Evolutionary conservation across 139 green algal genomes (phyloP), one percentile per base, ranked within the genome.

Genomic region (Haematococcus sp.): DNA sequence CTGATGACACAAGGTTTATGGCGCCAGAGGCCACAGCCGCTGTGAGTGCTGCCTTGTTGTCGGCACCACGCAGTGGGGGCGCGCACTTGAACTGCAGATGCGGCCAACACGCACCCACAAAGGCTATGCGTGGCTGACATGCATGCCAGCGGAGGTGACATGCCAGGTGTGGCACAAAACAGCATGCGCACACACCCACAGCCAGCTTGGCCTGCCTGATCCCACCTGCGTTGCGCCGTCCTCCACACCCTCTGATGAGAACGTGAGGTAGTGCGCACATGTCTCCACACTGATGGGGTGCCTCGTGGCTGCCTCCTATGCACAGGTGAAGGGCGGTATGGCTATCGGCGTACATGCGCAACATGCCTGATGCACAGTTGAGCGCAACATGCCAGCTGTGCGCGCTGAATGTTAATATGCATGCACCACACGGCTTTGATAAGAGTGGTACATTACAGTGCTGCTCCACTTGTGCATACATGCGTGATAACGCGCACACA

Each of bases 211-310:
- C n/a, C n/a, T n/a, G n/a, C n/a, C n/a, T n/a, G n/a, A n/a, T n/a
- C 40, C 7, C 11, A 49, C 40, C 40, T 49, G 68, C 13, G 92
- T 97, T 9, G 78, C 70, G 2, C 90, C 90, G 19, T 91, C 70
- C 3, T 84, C 63, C 19, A 98, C 79, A 0, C 82, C 61, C 74
- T 97, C 90, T 1, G 89, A 73, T 1, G 61, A 64, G 80, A 98
- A 98, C n/a, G 68, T 83, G 20, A 99, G 86, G 84, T 97, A 97
- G 87, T 99, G 95, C 0, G 96, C 82, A 65, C 87, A 97, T 0
- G 93, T 97, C 85, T 99, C 95, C 19, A 93, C 89, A 9, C 83
- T 91, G 0, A 99, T 33, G 0, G 90, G 84, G 51, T 94, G 81
- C 3, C 90, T 68, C 4, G 16, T 19, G 64, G 75, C 58, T 1